Evolutionary conservation across 2,329 filamentous ascomycete genomes (phyloP), one percentile per base, ranked within the genome.

Genomic region (Ramularia endophylla): DNA sequence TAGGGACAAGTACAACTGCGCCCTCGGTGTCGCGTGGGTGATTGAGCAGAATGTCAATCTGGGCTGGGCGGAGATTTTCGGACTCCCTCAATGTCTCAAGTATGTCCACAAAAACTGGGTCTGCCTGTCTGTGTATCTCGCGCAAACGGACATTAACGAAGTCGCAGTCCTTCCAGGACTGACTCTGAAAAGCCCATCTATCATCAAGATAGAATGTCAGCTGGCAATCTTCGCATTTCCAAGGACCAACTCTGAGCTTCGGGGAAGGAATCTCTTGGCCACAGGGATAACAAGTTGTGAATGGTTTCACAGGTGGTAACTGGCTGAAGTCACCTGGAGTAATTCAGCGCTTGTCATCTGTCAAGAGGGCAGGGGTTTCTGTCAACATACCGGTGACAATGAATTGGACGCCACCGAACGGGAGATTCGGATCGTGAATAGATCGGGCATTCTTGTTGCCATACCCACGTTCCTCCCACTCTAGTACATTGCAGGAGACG

Each of bases 311-410:
- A 0, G 78, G 78, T 0, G 78, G 73, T 0, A 83, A 56, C 50
- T 80, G 75, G 47, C 70, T 78, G 42, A 81, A 81, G 48, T 83
- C 79, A 1, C 77, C 77, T 11, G n/a, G n/a, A n/a, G n/a, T n/a
- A n/a, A n/a, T n/a, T n/a, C n/a, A n/a, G n/a, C n/a, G n/a, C n/a
- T n/a, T n/a, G n/a, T n/a, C n/a, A n/a, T n/a, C n/a, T n/a, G n/a
- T n/a, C n/a, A n/a, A n/a, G n/a, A n/a, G n/a, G n/a, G n/a, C n/a
- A n/a, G n/a, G n/a, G n/a, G n/a, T n/a, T n/a, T n/a, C n/a, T n/a
- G n/a, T n/a, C n/a, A n/a, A n/a, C n/a, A n/a, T n/a, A n/a, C n/a
- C n/a, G 2, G 44, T 47, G 7, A 50, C 43, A 9, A 55, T 35
- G 22, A 53, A 15, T 50, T 80, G 76, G 3, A 74, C 65, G 2